Conservation (phyloP, 2,329 filamentous ascomycete genomes). For the Aureobasidium lini region DNA sequence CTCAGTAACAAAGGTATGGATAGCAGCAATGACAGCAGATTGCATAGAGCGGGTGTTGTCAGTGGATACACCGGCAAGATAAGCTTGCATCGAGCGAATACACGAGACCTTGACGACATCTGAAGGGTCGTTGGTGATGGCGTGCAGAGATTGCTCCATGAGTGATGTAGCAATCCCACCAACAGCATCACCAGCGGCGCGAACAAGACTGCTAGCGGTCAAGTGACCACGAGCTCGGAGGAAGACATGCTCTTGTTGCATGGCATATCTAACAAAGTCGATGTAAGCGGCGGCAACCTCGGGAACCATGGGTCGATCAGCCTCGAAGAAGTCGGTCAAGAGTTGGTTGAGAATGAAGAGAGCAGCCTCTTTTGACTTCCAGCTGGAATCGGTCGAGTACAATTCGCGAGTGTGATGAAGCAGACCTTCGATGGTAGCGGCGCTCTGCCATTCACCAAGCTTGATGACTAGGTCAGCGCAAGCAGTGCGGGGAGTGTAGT, state of each 20-base stretch:
- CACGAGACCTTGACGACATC: slow-evolving; percentile 90
- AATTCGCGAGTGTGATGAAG: slow-evolving; percentile 68
- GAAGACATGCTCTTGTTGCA: slow-evolving; percentile 64
- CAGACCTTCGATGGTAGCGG: slow-evolving; percentile 68
- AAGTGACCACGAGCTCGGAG: slow-evolving; percentile 82
- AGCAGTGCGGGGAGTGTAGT: slow-evolving; percentile 90
- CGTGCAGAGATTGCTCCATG: slow-evolving; percentile 65
- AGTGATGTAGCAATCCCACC: slow-evolving; percentile 51
- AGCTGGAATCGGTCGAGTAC: slow-evolving; percentile 51
- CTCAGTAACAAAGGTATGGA: slow-evolving; percentile 65
- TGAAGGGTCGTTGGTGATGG: slow-evolving; percentile 66
- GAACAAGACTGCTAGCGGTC: slow-evolving; percentile 71
- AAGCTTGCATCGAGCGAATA: slow-evolving; percentile 74
- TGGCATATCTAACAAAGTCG: slow-evolving; percentile 70
- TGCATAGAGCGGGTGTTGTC: slow-evolving; percentile 52
- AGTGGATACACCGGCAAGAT: slow-evolving; percentile 48
- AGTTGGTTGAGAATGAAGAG: slow-evolving; percentile 82
- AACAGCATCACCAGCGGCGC: slow-evolving; percentile 54
- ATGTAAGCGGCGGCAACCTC: slow-evolving; percentile 68
- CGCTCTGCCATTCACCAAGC: slow-evolving; percentile 79
- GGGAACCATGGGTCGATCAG: slow-evolving; percentile 60
- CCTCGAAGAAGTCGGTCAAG: slow-evolving; percentile 73
- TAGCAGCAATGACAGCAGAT: slow-evolving; percentile 49
- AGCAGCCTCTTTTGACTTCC: slow-evolving; percentile 68
- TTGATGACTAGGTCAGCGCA: slow-evolving; percentile 90